Base-by-base conservation (phyloP, 1,139 yeast genomes). In the Blastobotrys arbuscula region DNA sequence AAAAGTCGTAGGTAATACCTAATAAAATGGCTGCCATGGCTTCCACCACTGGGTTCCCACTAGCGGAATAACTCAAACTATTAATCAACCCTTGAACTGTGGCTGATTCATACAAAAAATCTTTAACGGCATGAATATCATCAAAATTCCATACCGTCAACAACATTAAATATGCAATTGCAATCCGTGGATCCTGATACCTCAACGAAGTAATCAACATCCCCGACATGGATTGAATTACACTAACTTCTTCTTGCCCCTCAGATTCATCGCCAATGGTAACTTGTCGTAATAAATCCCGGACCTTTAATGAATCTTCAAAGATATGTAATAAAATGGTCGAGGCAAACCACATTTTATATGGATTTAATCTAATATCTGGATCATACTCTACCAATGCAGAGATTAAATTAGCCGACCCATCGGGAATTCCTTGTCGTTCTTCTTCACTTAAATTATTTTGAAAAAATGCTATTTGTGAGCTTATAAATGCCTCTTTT, bases 321-420 rank as follows among this genome's bases (percentile, higher is more conserved):
- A 89, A 77, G 3, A 89, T 62, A 51, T 78, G 78, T 49, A 85
- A 71, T 37, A 92, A 62, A 3, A 87, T 72, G 2, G 81, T 76
- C 1, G 87, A 73, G 0, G 97, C 82, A 68, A 92, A 90, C 95
- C 96, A 94, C 0, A 81, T 70, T 59, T 82, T 80, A 63, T 88
- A 92, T 0, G 98, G 97, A 57, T 94, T 90, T 39, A 89, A 67
- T 50, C 82, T 79, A 42, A 78, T 69, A 18, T 84, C 89, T 1
- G 87, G 78, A 57, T 89, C 94, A 59, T 85, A 88, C 55, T 84
- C 94, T 61, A 88, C 76, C 7, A 92, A 67, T 0, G 84, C 78
- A 19, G 79, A 71, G 49, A 92, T 79, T 1, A 92, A 65, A 61
- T 87, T 87, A 19, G 63, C 65, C 13, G 59, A 53, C 7, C 57